Conservation (phyloP, 345 rosid genomes). For the Lagerstroemia speciosa region DNA sequence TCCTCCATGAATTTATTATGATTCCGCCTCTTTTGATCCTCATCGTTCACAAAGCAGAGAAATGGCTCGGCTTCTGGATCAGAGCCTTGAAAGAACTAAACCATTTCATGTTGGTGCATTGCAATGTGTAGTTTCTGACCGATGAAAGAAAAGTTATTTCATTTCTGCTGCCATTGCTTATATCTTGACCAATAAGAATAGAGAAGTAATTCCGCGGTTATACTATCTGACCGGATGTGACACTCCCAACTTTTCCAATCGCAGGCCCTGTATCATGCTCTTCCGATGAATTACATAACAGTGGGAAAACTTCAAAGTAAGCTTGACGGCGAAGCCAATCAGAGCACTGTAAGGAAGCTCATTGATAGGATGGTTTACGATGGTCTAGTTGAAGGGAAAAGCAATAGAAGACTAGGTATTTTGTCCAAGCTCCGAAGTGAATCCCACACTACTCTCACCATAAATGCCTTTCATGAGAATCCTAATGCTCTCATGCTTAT, state of each 20-base stretch:
- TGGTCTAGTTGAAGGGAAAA: conserved; percentile 70
- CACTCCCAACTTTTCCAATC: conserved; percentile 7
- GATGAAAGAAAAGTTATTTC: background rate
- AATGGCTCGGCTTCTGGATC: background rate
- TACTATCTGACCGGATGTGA: conserved; percentile 2
- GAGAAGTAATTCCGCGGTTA: background rate
- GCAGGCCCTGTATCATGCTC: conserved; percentile 79
- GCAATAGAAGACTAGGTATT: conserved; percentile 73
- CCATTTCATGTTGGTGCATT: background rate
- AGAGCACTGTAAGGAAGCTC: conserved; percentile 49
- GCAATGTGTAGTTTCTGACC: background rate
- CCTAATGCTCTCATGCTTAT: background rate
- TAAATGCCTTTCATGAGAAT: background rate
- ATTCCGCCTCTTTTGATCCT: background rate
- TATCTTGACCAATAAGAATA: background rate
- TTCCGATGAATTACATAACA: conserved; percentile 70
- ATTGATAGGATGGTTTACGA: conserved; percentile 64
- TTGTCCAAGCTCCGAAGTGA: background rate
- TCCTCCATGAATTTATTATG: background rate
- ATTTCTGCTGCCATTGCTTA: background rate
- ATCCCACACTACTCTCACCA: background rate
- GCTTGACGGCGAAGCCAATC: conserved; percentile 74
- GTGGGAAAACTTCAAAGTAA: conserved; percentile 59
- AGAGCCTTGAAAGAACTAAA: background rate
- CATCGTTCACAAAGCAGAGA: background rate